phyloP scores from a whole-genome alignment of 2,329 filamentous ascomycete species.

The Cryoendolithus antarcticus region DNA sequence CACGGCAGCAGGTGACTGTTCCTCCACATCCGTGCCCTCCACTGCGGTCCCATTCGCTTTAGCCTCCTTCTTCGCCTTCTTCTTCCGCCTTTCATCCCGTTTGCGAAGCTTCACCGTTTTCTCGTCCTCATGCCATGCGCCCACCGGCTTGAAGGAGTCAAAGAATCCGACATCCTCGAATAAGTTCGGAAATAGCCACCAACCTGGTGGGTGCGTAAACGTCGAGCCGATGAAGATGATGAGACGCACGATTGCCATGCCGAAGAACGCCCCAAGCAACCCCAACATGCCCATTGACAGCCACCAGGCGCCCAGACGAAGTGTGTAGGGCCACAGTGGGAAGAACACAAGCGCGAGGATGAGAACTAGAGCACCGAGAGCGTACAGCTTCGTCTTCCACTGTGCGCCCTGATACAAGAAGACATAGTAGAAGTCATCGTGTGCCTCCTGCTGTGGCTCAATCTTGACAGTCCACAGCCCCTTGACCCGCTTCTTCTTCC shows the following conservation, averaged over 20 bases:
- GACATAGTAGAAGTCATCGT: constrained; percentile 82
- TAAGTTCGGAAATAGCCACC: constrained; percentile 97
- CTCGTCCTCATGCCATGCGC: constrained; percentile 74
- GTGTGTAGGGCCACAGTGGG: constrained; percentile 83
- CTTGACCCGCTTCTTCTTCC: constrained; percentile 80
- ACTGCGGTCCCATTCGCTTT: constrained; percentile 16
- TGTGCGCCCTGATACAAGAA: constrained; percentile 95
- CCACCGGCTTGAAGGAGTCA: constrained; percentile 88
- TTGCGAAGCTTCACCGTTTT: constrained; percentile 26
- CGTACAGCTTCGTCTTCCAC: constrained; percentile 87
- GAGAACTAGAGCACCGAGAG: constrained; percentile 63
- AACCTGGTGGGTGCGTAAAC: constrained; percentile 67
- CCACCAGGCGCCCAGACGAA: constrained; percentile 94
- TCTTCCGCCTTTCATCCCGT: constrained; percentile 22
- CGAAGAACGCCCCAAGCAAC: constrained; percentile 84
- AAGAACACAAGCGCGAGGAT: constrained; percentile 90
- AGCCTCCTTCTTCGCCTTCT: constrained; percentile 20
- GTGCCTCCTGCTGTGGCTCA: constrained; percentile 85
- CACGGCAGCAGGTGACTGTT: constrained; percentile 6
- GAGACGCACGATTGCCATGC: constrained; percentile 92
- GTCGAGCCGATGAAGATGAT: constrained; percentile 91
- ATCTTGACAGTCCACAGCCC: constrained; percentile 93
- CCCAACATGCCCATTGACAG: constrained; percentile 87
- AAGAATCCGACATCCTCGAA: constrained; percentile 99
- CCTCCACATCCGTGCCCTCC: constrained; percentile 7